Evolutionary conservation across 805 yeast genomes (phyloP), one percentile per base, ranked within the genome.

Genomic region (Millerozyma miso): DNA sequence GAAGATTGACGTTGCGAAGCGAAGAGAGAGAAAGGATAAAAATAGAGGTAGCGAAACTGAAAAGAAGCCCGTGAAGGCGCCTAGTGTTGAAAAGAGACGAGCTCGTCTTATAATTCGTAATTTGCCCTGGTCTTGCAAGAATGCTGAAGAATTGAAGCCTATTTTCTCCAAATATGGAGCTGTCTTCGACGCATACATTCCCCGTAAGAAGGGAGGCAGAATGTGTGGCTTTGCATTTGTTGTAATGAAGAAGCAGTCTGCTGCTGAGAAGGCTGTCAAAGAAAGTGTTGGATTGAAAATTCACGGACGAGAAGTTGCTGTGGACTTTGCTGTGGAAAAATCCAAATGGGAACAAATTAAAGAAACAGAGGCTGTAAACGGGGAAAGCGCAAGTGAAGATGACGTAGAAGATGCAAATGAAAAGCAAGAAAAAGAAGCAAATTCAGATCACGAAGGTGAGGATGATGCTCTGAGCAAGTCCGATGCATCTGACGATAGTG

Each of bases 211-310:
- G 38, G 95, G 88, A 39, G 96, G 97, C 13, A 82, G 79, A 60
- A 85, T 93, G 93, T 71, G 84, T 46, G 99, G 99, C 8, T 93
- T 91, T 75, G 99, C 89, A 0, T 93, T 93, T 62, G 89, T 93
- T 7, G 85, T 93, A 0, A 85, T 93, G 96, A 80, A 80, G 56
- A 87, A 84, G 55, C 73, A 80, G 48, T 66, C 78, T 20, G 80
- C 83, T 48, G 98, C 99, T 39, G 83, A 79, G 52, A 73, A 69
- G 43, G 98, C 97, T 1, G 80, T 90, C 31, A 86, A 86, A 53
- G 88, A 76, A 29, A 71, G 81, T 17, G 76, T 72, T 40, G 96
- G 85, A 5, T 65, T 90, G 58, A 81, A 87, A 62, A 86, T 93
- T 41, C 88, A 81, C 54, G 97, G 89, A 2, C 80, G 99, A 64